Base-by-base conservation (phyloP, 805 yeast species). In the Zygotorulaspora florentina region DNA sequence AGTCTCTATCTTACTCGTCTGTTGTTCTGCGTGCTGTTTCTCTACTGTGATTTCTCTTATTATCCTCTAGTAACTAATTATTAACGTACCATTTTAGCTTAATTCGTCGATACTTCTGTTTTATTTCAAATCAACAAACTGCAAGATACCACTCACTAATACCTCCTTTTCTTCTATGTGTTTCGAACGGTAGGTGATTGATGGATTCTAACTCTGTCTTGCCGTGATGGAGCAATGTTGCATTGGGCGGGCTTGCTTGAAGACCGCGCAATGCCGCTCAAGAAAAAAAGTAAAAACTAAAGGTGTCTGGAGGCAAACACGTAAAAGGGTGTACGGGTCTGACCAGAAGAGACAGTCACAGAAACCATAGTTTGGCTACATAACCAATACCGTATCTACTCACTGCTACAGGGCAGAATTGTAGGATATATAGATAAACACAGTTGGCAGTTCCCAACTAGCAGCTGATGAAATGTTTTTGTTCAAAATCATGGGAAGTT, bases 41-140 rank as follows among this genome's bases (percentile, higher is more conserved):
- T 5, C 25, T 20, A 7, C 7, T 20, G 25, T 20, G 20, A 33
- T 9, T 33, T 6, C 12, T 16, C 36, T n/a, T n/a, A 33, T 33
- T 18, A 33, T 33, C 20, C 5, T 16, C 20, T 16, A 3, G 7
- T 11, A 33, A 33, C 16, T 4, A 10, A 33, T 4, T 16, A 33
- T n/a, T 40, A 48, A 54, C 58, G 56, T 54, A 54, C 58, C 58
- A 54, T 54, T 52, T 52, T 54, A 52, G 51, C 46, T 42, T 50
- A 44, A 40, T 48, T 48, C 43, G 45, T 41, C 41, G 42, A 33
- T 33, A 33, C 36, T 33, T 33, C 36, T 33, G 9, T 10, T 33
- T 8, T n/a, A 9, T 4, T 16, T 6, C 6, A 3, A 16, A 33
- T 13, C 16, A 10, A n/a, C n/a, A 13, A 3, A 8, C 20, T 4